A percentile compares a stretch with the other conserved stretches of the same genome.
Conservation (phyloP, 2,329 filamentous ascomycete genomes). For the Diaporthe ilicicola region DNA sequence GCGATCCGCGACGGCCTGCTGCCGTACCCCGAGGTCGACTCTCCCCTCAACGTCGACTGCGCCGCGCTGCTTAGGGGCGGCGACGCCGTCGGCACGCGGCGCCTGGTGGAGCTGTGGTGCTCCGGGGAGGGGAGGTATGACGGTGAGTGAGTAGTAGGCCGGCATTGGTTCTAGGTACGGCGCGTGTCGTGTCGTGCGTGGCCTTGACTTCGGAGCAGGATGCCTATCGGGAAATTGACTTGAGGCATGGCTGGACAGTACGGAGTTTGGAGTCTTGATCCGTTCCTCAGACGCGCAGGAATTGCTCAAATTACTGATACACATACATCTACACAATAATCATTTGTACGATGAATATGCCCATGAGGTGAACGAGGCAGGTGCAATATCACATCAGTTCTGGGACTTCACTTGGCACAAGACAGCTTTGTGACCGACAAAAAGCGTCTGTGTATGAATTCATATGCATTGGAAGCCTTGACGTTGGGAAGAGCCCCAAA, state of each 20-base stretch:
- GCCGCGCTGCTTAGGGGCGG: slow-evolving; percentile 75
- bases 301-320: not conserved
- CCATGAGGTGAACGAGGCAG: not conserved
- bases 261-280: not conserved
- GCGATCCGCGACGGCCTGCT: slow-evolving; percentile 75
- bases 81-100: slow-evolving; percentile 73
- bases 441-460: not conserved
- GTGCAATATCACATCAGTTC: not conserved
- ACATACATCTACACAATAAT: too few relatives aligned
- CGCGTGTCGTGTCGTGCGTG: not conserved
- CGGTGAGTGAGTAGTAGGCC: slow-evolving; percentile 40
- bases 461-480: not conserved
- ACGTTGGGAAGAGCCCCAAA: not conserved
- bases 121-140: slow-evolving; percentile 57
- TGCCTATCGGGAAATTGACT: not conserved
- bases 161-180: not conserved
- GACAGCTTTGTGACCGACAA: not conserved
- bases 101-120: slow-evolving; percentile 77
- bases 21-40: slow-evolving; percentile 74
- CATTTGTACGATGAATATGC: not conserved
- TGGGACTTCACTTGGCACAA: not conserved
- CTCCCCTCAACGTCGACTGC: slow-evolving; percentile 81
- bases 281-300: not conserved
- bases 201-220: not conserved
- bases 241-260: not conserved